phyloP scores from a whole-genome alignment of 768 basidiomycete genomes.

The Collybia mongolica region DNA sequence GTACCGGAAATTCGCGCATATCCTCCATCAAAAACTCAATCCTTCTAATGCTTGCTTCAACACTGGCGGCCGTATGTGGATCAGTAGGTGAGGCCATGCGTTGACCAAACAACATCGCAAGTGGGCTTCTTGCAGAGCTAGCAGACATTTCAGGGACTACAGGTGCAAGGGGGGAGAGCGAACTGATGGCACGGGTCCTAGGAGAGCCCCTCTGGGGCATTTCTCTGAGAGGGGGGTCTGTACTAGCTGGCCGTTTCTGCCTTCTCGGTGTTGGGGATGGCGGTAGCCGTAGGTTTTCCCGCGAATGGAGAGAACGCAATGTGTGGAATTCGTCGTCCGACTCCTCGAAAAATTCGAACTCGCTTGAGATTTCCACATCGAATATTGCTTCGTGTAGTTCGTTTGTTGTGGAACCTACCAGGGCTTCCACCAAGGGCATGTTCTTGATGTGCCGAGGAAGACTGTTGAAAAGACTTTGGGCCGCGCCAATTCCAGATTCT shows the following conservation, averaged over 20 bases:
- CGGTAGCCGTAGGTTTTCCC: slow-evolving; percentile 26
- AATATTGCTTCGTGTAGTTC: slow-evolving; percentile 81
- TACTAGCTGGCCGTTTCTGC: slow-evolving; percentile 21
- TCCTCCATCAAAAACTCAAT: slow-evolving; percentile 66
- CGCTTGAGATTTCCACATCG: slow-evolving; percentile 55
- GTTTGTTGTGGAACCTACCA: slow-evolving; percentile 68
- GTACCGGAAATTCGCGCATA: slow-evolving; percentile 61
- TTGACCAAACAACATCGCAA: slow-evolving; percentile 45
- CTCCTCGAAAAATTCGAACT: slow-evolving; percentile 50
- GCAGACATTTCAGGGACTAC: slow-evolving; percentile 20
- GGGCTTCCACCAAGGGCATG: slow-evolving; percentile 71
- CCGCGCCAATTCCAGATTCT: slow-evolving; percentile 50
- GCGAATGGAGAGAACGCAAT: slow-evolving; percentile 37
- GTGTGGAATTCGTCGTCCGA: slow-evolving; percentile 42
- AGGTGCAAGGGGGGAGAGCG: slow-evolving; percentile 14
- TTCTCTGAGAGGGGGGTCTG: slow-evolving; percentile 9
- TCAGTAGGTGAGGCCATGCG: slow-evolving; percentile 15
- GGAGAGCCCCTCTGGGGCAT: slow-evolving; percentile 21
- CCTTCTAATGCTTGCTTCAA: slow-evolving; percentile 47
- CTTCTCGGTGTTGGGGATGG: slow-evolving; percentile 20
- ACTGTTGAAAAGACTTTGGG: slow-evolving; percentile 57
- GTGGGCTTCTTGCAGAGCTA: slow-evolving; percentile 39
- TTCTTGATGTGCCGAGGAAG: slow-evolving; percentile 72
- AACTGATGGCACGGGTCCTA: slow-evolving; percentile 13
- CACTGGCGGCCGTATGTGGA: slow-evolving; percentile 20